Percentiles rank a stretch among this genome's conserved stretches.
Evolutionary conservation across 2,329 filamentous ascomycete genomes (phyloP).

Genomic region (Botrytis medusae): DNA sequence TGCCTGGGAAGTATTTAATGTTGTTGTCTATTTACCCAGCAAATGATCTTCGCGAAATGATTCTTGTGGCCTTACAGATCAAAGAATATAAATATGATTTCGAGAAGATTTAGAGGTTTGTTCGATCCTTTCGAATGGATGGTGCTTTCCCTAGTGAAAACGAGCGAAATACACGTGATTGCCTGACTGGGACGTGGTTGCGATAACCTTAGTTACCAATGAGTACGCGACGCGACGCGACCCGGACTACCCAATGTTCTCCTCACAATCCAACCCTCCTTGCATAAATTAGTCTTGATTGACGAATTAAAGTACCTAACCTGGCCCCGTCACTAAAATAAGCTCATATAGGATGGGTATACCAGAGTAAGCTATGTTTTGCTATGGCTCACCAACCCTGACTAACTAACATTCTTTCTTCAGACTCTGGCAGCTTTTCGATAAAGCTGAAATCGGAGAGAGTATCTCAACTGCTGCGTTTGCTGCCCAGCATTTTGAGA

Average conservation of each 20-base stretch:
- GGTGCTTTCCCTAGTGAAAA: neutral
- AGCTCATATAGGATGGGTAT: conserved; percentile 2
- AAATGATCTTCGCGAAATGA: neutral
- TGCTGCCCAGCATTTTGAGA: conserved; percentile 70
- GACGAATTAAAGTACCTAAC: neutral
- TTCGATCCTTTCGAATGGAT: neutral
- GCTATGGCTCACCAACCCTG: neutral
- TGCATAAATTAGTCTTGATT: neutral
- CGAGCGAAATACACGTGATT: neutral
- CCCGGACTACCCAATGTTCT: neutral
- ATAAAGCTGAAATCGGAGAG: conserved; percentile 14
- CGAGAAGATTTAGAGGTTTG: neutral
- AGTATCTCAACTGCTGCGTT: conserved; percentile 43
- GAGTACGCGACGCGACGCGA: neutral
- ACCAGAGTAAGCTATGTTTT: neutral
- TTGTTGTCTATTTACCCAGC: neutral
- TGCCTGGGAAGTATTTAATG: neutral
- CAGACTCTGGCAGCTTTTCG: conserved; percentile 17
- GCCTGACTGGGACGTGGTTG: neutral
- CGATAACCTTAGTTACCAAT: neutral
- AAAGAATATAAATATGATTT: neutral
- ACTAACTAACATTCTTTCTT: neutral
- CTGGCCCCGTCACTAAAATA: neutral
- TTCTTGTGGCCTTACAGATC: neutral
- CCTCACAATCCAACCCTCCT: neutral